These are phyloP conservation scores for Ilex asprella DNA, from an alignment of 257 asterid species.

Conservation along the genomic window DNA sequence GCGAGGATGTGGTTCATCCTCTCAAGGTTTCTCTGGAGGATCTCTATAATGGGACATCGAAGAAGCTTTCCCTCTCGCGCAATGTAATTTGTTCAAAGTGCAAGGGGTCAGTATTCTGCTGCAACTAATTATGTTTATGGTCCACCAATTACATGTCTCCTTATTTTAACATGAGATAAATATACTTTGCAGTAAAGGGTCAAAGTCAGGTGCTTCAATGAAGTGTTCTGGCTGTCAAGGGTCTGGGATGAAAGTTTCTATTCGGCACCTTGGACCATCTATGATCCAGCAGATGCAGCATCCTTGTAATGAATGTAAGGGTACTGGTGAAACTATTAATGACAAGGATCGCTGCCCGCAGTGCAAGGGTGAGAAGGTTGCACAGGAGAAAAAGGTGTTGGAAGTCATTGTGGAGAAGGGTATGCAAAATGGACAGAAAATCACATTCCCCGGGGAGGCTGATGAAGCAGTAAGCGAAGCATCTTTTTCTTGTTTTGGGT, in stretches of 20 bases:
- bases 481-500: background rate
- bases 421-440: too few species aligned
- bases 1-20: conserved; percentile 1
- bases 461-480: background rate
- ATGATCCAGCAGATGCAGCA: too few species aligned
- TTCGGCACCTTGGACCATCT: background rate
- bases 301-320: too few species aligned
- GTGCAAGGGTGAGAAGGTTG: conserved; percentile 1
- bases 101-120: conserved; percentile 13
- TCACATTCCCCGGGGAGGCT: background rate
- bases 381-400: background rate
- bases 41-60: conserved; percentile 19
- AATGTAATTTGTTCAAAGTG: conserved; percentile 20
- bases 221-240: too few species aligned
- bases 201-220: too few species aligned
- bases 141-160: background rate
- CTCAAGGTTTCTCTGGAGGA: conserved; percentile 25
- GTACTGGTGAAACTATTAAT: background rate
- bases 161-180: background rate
- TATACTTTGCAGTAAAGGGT: background rate
- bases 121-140: background rate
- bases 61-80: conserved; percentile 24
- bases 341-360: conserved; percentile 1
- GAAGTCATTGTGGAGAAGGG: background rate
- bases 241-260: background rate